Conservation (phyloP, 768 basidiomycete genomes). For the Ramaria sp. region DNA sequence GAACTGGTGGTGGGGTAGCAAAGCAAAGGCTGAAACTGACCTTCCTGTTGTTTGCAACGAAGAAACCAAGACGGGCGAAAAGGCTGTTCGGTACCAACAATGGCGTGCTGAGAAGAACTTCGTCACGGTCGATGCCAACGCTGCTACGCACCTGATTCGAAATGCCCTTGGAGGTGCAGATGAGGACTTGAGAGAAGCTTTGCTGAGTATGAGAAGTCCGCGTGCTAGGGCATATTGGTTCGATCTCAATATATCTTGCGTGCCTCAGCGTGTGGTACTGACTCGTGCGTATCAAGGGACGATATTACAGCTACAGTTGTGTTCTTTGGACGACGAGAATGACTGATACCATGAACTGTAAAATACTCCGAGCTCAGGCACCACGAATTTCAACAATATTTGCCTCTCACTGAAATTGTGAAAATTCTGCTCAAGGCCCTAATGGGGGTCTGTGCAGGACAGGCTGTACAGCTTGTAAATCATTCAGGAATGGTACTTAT, state of each 20-base stretch:
- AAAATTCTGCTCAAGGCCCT: too few species aligned
- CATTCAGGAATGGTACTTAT: too few species aligned
- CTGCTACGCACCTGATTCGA: slow-evolving; percentile 38
- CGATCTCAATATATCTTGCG: slow-evolving; percentile 8
- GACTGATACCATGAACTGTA: too few species aligned
- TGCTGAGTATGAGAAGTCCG: slow-evolving; percentile 29
- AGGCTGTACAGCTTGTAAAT: too few species aligned
- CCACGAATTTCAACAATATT: too few species aligned
- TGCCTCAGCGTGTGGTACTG: neutral
- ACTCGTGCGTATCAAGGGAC: slow-evolving; percentile 16
- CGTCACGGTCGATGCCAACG: slow-evolving; percentile 32
- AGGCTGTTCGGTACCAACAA: slow-evolving; percentile 21
- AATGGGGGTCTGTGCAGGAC: too few species aligned
- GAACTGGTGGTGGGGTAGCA: slow-evolving; percentile 39
- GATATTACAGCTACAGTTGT: slow-evolving; percentile 22
- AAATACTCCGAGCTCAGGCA: too few species aligned
- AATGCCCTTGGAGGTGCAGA: slow-evolving; percentile 48
- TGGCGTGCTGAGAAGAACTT: slow-evolving; percentile 30
- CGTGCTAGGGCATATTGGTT: slow-evolving; percentile 30
- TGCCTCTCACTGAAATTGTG: too few species aligned
- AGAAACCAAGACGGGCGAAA: slow-evolving; percentile 19
- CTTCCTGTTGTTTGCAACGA: slow-evolving; percentile 22
- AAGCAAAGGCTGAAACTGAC: slow-evolving; percentile 22
- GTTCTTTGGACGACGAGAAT: slow-evolving; percentile 11
- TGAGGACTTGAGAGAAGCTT: slow-evolving; percentile 27